Conservation (phyloP, 176 grass and related monocot genomes). For the Oropetium thomaeum region DNA sequence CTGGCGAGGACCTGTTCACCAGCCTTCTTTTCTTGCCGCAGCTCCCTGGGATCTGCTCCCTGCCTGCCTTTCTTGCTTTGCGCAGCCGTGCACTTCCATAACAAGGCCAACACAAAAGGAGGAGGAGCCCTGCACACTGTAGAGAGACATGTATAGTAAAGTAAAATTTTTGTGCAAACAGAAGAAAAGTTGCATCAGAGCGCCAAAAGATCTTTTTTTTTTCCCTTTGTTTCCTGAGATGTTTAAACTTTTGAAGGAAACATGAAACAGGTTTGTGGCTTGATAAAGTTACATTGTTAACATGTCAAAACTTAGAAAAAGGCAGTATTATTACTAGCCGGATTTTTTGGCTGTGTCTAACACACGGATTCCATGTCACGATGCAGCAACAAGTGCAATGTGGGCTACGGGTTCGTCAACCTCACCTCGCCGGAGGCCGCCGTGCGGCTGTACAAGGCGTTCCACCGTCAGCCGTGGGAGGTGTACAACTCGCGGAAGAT, state of each 20-base stretch:
- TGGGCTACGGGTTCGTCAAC: conserved; percentile 98
- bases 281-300: too few relatives aligned
- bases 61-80: conserved; percentile 47
- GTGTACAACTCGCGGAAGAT: conserved; percentile 98
- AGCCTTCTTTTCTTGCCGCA: conserved; percentile 35
- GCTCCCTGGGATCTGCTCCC: conserved; percentile 34
- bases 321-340: not conserved
- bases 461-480: conserved; percentile 95
- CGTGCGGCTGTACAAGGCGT: conserved; percentile 87
- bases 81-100: conserved; percentile 48
- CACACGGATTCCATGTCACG: not conserved
- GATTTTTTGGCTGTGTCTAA: not conserved
- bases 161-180: not conserved
- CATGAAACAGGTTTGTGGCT: not conserved
- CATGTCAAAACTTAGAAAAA: too few relatives aligned
- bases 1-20: conserved; percentile 27
- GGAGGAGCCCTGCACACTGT: not conserved
- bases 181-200: conserved; percentile 43
- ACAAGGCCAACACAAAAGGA: conserved; percentile 43
- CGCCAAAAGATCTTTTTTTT: conserved; percentile 31
- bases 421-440: conserved; percentile 88
- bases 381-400: conserved; percentile 98
- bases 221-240: conserved; percentile 6
- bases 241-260: not conserved
- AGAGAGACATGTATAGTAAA: conserved; percentile 5